Evolutionary conservation across 768 basidiomycete species (phyloP).

Genomic region (Boletus sp.): DNA sequence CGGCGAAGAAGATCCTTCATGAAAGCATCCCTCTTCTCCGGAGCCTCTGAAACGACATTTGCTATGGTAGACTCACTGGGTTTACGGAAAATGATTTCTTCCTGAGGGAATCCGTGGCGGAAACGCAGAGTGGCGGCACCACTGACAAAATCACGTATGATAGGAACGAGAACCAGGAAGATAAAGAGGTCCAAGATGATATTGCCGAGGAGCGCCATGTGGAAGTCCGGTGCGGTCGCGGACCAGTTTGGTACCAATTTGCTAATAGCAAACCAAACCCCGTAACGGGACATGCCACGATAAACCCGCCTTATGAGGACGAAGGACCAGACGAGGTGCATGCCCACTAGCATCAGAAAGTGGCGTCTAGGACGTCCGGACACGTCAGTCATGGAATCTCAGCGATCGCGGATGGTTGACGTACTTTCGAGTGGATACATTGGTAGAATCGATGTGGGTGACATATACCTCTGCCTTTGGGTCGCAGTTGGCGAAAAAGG

Average conservation of each 20-base stretch:
- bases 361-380: slow-evolving; percentile 16
- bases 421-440: slow-evolving; percentile 23
- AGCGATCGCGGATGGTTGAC: neutral
- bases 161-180: slow-evolving; percentile 23
- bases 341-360: slow-evolving; percentile 24
- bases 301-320: slow-evolving; percentile 24
- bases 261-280: slow-evolving; percentile 25
- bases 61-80: slow-evolving; percentile 26
- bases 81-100: slow-evolving; percentile 31
- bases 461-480: slow-evolving; percentile 27
- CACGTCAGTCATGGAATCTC: slow-evolving; percentile 8
- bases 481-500: slow-evolving; percentile 19
- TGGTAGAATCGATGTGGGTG: slow-evolving; percentile 26
- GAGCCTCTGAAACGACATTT: slow-evolving; percentile 21
- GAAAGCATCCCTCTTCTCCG: slow-evolving; percentile 26
- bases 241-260: slow-evolving; percentile 15
- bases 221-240: slow-evolving; percentile 13
- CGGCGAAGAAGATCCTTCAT: slow-evolving; percentile 27
- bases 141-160: slow-evolving; percentile 22
- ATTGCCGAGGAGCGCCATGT: slow-evolving; percentile 23
- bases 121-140: slow-evolving; percentile 21
- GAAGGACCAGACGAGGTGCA: slow-evolving; percentile 25
- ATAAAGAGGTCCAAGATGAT: slow-evolving; percentile 24
- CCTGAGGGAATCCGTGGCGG: slow-evolving; percentile 26
- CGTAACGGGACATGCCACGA: slow-evolving; percentile 26